Percentiles rank a stretch among this genome's conserved stretches.
These are phyloP conservation scores for Erodium chrysanthum DNA, from an alignment of 441 rosid species.

Conservation along the genomic window DNA sequence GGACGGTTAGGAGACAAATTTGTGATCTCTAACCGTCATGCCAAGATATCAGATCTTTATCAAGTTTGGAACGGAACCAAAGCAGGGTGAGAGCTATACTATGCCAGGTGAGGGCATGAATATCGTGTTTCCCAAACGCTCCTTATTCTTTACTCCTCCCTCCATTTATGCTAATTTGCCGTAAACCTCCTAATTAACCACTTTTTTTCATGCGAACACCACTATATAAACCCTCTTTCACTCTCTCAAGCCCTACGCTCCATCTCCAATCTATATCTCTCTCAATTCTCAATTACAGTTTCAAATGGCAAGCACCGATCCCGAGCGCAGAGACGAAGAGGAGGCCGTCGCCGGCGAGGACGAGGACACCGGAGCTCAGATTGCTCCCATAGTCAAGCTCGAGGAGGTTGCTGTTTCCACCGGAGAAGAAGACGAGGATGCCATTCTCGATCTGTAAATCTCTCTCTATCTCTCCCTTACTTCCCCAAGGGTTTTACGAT, in stretches of 20 bases:
- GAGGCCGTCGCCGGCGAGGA: constrained; percentile 65
- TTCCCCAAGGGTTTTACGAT: background rate
- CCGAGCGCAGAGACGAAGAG: constrained; percentile 59
- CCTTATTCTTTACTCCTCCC: background rate
- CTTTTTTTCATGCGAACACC: background rate
- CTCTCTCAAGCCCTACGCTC: background rate
- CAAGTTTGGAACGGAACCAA: too few species aligned
- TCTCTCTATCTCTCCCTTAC: background rate
- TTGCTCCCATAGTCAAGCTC: constrained; percentile 73
- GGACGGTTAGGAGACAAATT: too few species aligned
- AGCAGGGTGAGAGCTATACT: background rate
- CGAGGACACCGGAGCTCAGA: constrained; percentile 91
- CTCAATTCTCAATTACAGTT: background rate
- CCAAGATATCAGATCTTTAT: too few species aligned
- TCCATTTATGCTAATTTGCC: background rate
- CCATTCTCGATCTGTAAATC: constrained; percentile 66
- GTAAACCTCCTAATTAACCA: background rate
- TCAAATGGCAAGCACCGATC: constrained; percentile 58
- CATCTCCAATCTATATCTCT: background rate
- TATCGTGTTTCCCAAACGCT: background rate
- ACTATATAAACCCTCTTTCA: constrained; percentile 8
- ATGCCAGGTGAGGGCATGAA: background rate
- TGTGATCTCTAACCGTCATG: too few species aligned
- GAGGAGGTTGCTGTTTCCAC: constrained; percentile 80
- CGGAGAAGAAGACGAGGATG: constrained; percentile 82